Evolutionary conservation across 257 asterid species (phyloP).

Genomic region (Jaltomata sinuosa): DNA sequence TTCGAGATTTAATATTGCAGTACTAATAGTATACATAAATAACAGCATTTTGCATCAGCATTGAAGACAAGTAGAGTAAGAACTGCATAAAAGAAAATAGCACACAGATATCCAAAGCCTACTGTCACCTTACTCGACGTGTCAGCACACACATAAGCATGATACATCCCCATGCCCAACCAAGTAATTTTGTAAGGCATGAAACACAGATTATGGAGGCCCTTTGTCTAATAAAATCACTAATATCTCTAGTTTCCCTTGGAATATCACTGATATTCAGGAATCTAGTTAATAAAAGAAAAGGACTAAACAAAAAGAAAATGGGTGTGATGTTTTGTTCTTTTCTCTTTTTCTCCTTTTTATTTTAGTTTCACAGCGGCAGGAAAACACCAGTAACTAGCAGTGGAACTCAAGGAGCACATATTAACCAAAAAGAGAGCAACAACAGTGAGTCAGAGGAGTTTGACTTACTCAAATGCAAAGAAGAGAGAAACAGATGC

Average conservation of each 20-base stretch:
- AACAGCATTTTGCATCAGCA: background rate
- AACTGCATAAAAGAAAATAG: background rate
- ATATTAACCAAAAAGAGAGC: background rate
- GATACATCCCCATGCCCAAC: background rate
- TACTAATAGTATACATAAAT: background rate
- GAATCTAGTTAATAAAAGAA: background rate
- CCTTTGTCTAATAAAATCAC: background rate
- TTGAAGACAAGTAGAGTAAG: background rate
- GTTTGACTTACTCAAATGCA: slow-evolving; percentile 74
- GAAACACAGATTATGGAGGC: background rate
- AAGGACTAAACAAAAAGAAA: background rate
- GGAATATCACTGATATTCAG: background rate
- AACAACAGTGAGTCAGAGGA: background rate
- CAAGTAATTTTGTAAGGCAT: background rate
- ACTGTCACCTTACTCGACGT: background rate
- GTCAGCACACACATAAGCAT: background rate
- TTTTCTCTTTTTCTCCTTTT: background rate
- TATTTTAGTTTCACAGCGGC: background rate
- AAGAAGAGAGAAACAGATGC: slow-evolving; percentile 91
- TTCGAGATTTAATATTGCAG: background rate
- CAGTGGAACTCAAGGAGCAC: background rate
- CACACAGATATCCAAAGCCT: background rate
- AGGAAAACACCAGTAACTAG: background rate
- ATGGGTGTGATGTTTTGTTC: background rate
- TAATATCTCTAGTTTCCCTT: background rate